phyloP scores from a whole-genome alignment of 176 grass and related monocot genomes.

The Oryza longistaminata region DNA sequence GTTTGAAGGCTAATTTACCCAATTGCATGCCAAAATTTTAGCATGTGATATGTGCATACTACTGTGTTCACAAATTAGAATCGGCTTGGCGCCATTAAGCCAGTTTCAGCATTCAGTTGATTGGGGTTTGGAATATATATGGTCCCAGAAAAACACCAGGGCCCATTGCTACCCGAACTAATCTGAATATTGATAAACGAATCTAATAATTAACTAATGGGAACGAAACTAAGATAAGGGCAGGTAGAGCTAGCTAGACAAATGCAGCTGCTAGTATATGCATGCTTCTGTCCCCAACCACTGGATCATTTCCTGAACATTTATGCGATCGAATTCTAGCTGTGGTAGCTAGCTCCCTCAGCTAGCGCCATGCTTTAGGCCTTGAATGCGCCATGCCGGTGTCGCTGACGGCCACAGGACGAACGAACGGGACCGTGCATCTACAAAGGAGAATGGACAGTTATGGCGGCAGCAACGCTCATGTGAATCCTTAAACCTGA shows the following conservation, averaged over 20 bases:
- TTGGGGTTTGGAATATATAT: background rate
- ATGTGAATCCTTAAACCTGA: conserved; percentile 42
- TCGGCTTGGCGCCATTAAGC: background rate
- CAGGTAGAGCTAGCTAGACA: background rate
- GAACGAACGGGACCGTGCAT: conserved; percentile 42
- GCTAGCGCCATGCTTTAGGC: background rate
- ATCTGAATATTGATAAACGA: background rate
- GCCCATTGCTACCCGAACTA: background rate
- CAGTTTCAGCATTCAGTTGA: background rate
- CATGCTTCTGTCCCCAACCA: background rate
- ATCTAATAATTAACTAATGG: background rate
- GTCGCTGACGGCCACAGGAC: conserved; percentile 23
- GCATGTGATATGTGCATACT: too few species aligned
- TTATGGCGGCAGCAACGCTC: conserved; percentile 45
- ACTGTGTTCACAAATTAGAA: background rate
- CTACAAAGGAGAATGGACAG: conserved; percentile 32
- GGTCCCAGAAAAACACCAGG: background rate
- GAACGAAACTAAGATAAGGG: background rate
- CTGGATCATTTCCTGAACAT: conserved; percentile 4
- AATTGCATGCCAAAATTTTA: background rate
- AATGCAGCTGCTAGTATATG: background rate
- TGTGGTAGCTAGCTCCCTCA: background rate
- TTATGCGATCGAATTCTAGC: conserved; percentile 23
- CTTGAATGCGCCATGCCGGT: conserved; percentile 32
- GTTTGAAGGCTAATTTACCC: too few species aligned